phyloP scores from a whole-genome alignment of 768 basidiomycete genomes.

The Termitomyces bulborhizus region DNA sequence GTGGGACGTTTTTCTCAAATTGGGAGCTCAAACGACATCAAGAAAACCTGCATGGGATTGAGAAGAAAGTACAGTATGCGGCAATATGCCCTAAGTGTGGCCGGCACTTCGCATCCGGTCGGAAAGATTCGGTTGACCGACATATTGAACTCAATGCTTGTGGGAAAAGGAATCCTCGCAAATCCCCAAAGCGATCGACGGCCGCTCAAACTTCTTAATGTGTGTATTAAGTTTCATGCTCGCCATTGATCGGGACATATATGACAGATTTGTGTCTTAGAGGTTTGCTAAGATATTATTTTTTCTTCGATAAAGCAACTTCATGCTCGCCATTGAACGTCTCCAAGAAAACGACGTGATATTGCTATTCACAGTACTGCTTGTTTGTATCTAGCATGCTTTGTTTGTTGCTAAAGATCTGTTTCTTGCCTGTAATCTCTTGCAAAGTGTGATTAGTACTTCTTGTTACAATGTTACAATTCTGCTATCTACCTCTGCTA shows the following conservation, averaged over 20 bases:
- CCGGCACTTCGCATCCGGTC: neutral
- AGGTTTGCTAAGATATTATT: neutral
- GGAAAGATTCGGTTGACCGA: constrained; percentile 4
- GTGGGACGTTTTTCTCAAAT: constrained; percentile 5
- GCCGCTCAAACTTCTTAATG: neutral
- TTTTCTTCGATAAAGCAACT: neutral
- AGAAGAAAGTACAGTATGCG: neutral
- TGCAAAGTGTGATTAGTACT: too few relatives aligned
- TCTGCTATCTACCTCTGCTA: too few relatives aligned
- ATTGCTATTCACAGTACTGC: too few relatives aligned
- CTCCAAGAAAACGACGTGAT: neutral
- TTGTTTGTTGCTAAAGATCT: too few relatives aligned
- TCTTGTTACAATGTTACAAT: too few relatives aligned
- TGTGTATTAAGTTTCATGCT: neutral
- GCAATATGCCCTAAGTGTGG: constrained; percentile 1
- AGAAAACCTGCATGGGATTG: constrained; percentile 1
- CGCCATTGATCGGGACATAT: neutral
- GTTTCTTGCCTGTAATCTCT: too few relatives aligned
- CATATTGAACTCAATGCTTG: constrained; percentile 2
- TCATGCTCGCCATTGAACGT: neutral
- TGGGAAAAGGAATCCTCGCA: constrained; percentile 6
- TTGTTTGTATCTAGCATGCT: too few relatives aligned
- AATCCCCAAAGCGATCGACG: neutral
- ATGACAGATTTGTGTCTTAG: neutral
- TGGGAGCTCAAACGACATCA: constrained; percentile 7